Conservation (phyloP, 2,329 filamentous ascomycete genomes). For the Scedosporium aurantiacum region DNA sequence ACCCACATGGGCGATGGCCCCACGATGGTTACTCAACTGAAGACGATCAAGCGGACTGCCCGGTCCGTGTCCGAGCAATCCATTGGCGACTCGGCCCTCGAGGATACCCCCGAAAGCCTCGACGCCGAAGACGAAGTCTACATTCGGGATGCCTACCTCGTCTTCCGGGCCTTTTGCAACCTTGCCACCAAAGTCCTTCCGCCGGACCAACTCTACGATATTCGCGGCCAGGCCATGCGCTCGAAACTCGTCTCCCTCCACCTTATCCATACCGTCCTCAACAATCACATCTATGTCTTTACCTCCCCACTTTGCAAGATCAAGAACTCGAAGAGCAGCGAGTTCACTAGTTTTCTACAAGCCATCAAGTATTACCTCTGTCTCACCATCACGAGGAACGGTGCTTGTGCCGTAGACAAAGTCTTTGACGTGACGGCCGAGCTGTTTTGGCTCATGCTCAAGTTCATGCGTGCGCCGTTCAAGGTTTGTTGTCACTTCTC, state of each 20-base stretch:
- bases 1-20: slow-evolving; percentile 55
- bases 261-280: slow-evolving; percentile 87
- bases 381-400: slow-evolving; percentile 87
- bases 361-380: slow-evolving; percentile 96
- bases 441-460: slow-evolving; percentile 96
- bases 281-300: slow-evolving; percentile 87
- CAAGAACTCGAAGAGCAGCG: slow-evolving; percentile 77
- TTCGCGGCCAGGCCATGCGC: slow-evolving; percentile 91
- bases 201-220: slow-evolving; percentile 82
- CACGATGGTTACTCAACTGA: slow-evolving; percentile 55
- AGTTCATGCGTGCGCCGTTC: slow-evolving; percentile 83
- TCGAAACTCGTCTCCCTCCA: slow-evolving; percentile 93
- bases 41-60: slow-evolving; percentile 30
- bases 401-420: slow-evolving; percentile 78
- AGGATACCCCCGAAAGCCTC: slow-evolving; percentile 48
- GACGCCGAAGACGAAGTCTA: slow-evolving; percentile 87
- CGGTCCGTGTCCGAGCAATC: slow-evolving; percentile 43
- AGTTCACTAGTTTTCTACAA: slow-evolving; percentile 82
- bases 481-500: slow-evolving; percentile 46
- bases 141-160: slow-evolving; percentile 90
- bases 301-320: slow-evolving; percentile 88
- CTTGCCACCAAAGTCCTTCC: slow-evolving; percentile 85
- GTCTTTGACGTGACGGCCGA: slow-evolving; percentile 95
- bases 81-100: slow-evolving; percentile 39
- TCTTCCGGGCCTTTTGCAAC: slow-evolving; percentile 96